phyloP scores from a whole-genome alignment of 371 early-diverging fungal species.

The Syncephalis plumigaleata region DNA sequence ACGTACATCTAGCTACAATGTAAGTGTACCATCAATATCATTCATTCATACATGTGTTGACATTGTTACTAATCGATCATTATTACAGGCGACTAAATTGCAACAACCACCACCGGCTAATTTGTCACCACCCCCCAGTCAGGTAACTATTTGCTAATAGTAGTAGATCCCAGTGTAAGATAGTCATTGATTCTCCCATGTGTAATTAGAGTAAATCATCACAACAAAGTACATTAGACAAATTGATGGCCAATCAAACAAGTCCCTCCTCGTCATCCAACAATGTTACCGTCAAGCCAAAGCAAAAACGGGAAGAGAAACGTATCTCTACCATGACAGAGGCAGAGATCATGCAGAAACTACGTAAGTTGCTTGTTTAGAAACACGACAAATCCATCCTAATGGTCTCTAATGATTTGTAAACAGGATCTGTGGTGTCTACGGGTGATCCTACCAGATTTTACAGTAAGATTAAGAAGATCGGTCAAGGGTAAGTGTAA shows the following conservation, averaged over 20 bases:
- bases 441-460: conserved; percentile 66
- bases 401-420: not conserved
- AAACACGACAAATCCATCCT: not conserved
- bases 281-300: conserved; percentile 7
- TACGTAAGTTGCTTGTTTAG: conserved; percentile 23
- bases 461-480: conserved; percentile 79
- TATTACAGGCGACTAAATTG: no score
- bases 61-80: no score
- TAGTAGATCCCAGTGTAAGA: no score
- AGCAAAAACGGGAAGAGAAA: conserved; percentile 29
- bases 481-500: conserved; percentile 78
- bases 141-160: no score
- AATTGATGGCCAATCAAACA: not conserved
- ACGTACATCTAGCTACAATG: not conserved
- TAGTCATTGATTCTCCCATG: no score
- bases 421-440: conserved; percentile 53
- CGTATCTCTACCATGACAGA: conserved; percentile 76
- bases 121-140: no score
- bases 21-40: no score
- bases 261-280: not conserved
- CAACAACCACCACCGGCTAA: conserved; percentile 6
- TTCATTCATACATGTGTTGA: no score
- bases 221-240: no score
- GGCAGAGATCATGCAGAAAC: conserved; percentile 78
- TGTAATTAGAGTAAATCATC: no score